phyloP scores from a whole-genome alignment of 371 early-diverging fungal species.

The Mortierella sp. region DNA sequence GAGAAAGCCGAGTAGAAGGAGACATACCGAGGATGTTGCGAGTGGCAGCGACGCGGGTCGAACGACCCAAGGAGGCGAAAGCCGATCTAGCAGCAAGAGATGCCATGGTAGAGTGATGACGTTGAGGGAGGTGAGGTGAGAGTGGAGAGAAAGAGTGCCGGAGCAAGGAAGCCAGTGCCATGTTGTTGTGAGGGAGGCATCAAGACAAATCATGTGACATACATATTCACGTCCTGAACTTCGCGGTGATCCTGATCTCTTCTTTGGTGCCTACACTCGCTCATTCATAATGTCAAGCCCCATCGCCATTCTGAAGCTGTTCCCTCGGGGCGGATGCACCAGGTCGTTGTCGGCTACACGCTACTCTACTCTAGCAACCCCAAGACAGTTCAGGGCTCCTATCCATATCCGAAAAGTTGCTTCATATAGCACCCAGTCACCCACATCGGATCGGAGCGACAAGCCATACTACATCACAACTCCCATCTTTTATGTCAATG shows the following conservation, averaged over 20 bases:
- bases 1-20: not conserved
- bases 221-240: too few relatives aligned
- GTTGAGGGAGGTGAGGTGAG: constrained; percentile 8
- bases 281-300: constrained; percentile 23
- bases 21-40: constrained; percentile 53
- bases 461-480: constrained; percentile 79
- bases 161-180: too few relatives aligned
- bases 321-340: constrained; percentile 11
- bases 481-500: constrained; percentile 97
- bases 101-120: constrained; percentile 28
- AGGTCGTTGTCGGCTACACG: constrained; percentile 1
- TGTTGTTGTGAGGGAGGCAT: too few relatives aligned
- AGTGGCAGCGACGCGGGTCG: constrained; percentile 42
- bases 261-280: too few relatives aligned
- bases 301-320: constrained; percentile 21
- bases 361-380: constrained; percentile 3
- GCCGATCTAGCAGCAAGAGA: constrained; percentile 48
- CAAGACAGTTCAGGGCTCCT: constrained; percentile 2
- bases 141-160: constrained; percentile 1
- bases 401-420: constrained; percentile 12
- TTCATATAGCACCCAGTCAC: constrained; percentile 16
- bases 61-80: constrained; percentile 40
- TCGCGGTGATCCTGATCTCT: too few relatives aligned
- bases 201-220: too few relatives aligned
- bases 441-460: constrained; percentile 3